Evolutionary conservation across 108 stramenopile genomes (phyloP), one percentile per base, ranked within the genome.

Genomic region (Skeletonema grethae): DNA sequence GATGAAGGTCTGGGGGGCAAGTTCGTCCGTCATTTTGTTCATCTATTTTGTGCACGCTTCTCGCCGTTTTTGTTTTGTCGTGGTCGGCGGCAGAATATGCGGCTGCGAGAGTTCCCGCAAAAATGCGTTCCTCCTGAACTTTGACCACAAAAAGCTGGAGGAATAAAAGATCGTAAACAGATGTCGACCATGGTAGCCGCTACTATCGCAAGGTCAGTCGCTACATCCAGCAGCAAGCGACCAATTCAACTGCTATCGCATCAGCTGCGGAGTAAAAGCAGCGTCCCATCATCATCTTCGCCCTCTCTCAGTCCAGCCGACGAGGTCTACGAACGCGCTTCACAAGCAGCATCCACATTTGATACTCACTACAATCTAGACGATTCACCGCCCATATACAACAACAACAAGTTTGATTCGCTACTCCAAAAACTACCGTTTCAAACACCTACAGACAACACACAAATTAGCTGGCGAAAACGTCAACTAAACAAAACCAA

Each of bases 401-500:
- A 53, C 50, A 53, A 22, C 50, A 53, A 53, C 22, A 22, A 7
- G 22, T 53, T 22, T n/a, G 18, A 20, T 0, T 53, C 50, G 8
- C 9, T 53, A 53, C 50, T 53, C 7, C 8, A 20, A 2, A 20
- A 53, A 22, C 22, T 53, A 9, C 50, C 50, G 22, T 53, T 53
- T 22, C 1, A 5, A 34, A 38, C 36, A 38, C 16, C 56, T 1
- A 20, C 61, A 39, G 10, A 45, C 63, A 29, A 12, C 5, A 65
- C 16, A 0, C 43, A 39, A 10, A 53, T 45, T 3, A 9, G 15
- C 11, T 69, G 70, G 65, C 64, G 62, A 39, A 50, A 3, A 13
- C 68, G 76, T 65, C 76, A 77, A 77, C 69, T 64, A 57, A 22
- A 13, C 6, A 31, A 39, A 22, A 69, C 61, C 4, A 62, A 76